Percentiles rank a stretch among this genome's conserved stretches.
Evolutionary conservation across 2,329 filamentous ascomycete genomes (phyloP).

Genomic region (Talaromyces sp.): DNA sequence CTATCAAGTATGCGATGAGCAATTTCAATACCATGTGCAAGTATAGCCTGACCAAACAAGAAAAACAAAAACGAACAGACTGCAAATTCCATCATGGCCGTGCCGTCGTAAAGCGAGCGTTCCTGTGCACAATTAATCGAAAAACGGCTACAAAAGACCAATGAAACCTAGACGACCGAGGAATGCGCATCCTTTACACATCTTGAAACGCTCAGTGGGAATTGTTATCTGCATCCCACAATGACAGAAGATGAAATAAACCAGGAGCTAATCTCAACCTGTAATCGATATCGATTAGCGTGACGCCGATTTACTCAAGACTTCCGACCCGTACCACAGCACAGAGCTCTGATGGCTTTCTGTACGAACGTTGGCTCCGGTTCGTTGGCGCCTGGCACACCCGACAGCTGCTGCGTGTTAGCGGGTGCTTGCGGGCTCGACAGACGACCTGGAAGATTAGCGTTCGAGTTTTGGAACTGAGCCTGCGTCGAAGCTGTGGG

Average conservation of each 20-base stretch:
- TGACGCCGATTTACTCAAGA: conserved; percentile 14
- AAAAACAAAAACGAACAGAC: conserved; percentile 3
- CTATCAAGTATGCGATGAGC: neutral
- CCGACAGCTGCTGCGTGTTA: conserved; percentile 50
- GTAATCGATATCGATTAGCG: conserved; percentile 20
- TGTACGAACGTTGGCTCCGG: conserved; percentile 76
- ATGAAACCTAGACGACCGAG: conserved; percentile 6
- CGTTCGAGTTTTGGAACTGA: conserved; percentile 92
- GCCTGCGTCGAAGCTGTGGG: conserved; percentile 89
- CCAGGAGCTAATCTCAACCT: conserved; percentile 26
- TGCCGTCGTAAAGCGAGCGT: conserved; percentile 15
- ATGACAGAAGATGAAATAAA: neutral
- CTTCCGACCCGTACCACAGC: conserved; percentile 62
- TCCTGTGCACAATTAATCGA: conserved; percentile 8
- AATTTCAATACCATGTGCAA: neutral
- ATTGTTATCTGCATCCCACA: neutral
- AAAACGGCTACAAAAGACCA: conserved; percentile 8
- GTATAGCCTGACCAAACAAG: neutral
- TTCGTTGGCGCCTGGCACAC: conserved; percentile 56
- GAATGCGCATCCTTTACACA: neutral
- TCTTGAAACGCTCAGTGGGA: neutral
- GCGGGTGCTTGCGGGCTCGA: conserved; percentile 55
- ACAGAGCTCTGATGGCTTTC: conserved; percentile 88
- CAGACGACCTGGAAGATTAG: conserved; percentile 66
- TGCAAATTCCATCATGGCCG: conserved; percentile 14